A percentile compares a stretch with the other conserved stretches of the same genome.
These are phyloP conservation scores for Micractinium conductrix DNA, from an alignment of 139 green algal species.

Conservation along the genomic window DNA sequence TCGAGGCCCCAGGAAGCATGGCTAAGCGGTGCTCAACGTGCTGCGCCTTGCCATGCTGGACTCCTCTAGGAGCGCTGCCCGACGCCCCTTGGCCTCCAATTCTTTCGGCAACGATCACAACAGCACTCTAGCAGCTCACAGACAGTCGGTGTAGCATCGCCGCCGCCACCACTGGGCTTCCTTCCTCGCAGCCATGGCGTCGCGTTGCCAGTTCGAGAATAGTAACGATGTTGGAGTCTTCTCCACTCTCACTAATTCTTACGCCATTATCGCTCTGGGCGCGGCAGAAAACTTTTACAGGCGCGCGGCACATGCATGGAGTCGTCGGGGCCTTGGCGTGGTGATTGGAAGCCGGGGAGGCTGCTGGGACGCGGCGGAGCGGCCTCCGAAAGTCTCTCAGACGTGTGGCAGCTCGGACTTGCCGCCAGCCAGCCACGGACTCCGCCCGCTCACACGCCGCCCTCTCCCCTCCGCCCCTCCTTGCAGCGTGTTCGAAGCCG, in stretches of 20 bases:
- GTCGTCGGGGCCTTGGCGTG: background rate
- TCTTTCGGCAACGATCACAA: too few relatives aligned
- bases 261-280: slow-evolving; percentile 91
- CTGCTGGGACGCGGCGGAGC: background rate
- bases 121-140: too few relatives aligned
- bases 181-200: slow-evolving; percentile 67
- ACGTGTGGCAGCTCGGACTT: background rate
- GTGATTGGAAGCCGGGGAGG: background rate
- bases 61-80: too few relatives aligned
- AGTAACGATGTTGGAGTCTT: slow-evolving; percentile 98
- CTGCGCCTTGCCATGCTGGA: too few relatives aligned
- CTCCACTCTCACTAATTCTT: slow-evolving; percentile 94
- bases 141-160: too few relatives aligned
- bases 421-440: background rate
- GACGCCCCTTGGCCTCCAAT: too few relatives aligned
- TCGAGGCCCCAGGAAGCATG: too few relatives aligned
- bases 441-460: background rate
- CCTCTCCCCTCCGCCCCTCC: background rate
- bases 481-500: slow-evolving; percentile 94
- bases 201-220: slow-evolving; percentile 94
- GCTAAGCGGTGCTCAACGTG: too few relatives aligned
- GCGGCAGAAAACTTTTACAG: slow-evolving; percentile 98
- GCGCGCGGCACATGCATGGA: slow-evolving; percentile 38
- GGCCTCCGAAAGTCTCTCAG: background rate
- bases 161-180: too few relatives aligned